phyloP scores from a whole-genome alignment of 2,329 filamentous ascomycete genomes.

The Alternaria alternata region DNA sequence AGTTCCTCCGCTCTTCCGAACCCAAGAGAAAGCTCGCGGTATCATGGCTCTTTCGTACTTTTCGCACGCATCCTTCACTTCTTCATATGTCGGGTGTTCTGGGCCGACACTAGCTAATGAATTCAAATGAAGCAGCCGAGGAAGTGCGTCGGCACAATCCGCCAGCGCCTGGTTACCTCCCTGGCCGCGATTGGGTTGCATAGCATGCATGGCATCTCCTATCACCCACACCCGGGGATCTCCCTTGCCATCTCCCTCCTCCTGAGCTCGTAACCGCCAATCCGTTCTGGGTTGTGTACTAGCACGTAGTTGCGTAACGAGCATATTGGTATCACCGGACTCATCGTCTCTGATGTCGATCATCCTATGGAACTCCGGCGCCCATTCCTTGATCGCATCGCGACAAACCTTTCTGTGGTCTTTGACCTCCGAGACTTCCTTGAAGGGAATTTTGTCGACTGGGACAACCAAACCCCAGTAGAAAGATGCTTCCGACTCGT shows the following conservation, averaged over 20 bases:
- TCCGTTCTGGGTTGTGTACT: not conserved
- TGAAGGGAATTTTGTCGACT: not conserved
- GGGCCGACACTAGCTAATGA: not conserved
- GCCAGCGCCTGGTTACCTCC: conserved; percentile 3
- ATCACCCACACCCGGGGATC: conserved; percentile 3
- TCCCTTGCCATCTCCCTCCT: not conserved
- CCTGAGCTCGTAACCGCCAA: not conserved
- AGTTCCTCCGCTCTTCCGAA: conserved; percentile 4
- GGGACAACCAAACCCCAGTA: not conserved
- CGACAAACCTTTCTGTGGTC: not conserved
- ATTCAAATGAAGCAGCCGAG: not conserved
- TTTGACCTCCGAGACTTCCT: not conserved
- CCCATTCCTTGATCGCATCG: conserved; percentile 4
- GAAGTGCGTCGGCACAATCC: not conserved
- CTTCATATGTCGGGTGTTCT: not conserved
- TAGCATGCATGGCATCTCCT: conserved; percentile 4
- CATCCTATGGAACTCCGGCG: conserved; percentile 3
- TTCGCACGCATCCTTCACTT: not conserved
- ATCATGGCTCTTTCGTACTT: not conserved
- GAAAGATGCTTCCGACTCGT: not conserved
- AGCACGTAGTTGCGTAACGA: not conserved
- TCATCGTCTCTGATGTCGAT: not conserved
- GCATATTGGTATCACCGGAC: not conserved
- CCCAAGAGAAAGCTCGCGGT: conserved; percentile 1
- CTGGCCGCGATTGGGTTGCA: conserved; percentile 8